These are phyloP conservation scores for Cafeteria roenbergensis DNA, from an alignment of 108 stramenopile species.

Conservation along the genomic window DNA sequence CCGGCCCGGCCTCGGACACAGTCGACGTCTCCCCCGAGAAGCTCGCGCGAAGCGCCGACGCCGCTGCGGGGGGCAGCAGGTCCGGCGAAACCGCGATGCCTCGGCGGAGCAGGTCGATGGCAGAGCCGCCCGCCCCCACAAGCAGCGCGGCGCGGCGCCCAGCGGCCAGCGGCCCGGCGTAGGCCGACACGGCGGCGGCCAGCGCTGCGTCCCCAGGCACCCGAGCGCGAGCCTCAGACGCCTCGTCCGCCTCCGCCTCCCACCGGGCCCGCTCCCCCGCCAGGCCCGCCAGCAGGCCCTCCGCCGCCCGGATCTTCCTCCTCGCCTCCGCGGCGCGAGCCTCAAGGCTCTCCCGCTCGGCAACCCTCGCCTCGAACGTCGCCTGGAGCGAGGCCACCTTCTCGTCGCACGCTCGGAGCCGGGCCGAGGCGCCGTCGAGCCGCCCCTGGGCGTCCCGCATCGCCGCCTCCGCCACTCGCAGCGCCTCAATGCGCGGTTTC, in stretches of 20 bases:
- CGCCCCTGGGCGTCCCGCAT: constrained; percentile 24
- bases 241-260: constrained; percentile 22
- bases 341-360: constrained; percentile 29
- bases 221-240: constrained; percentile 15
- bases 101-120: constrained; percentile 10
- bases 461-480: constrained; percentile 32
- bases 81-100: constrained; percentile 2
- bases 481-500: constrained; percentile 39
- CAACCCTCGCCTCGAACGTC: constrained; percentile 34
- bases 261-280: constrained; percentile 32
- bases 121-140: constrained; percentile 3
- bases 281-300: constrained; percentile 31
- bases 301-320: constrained; percentile 28
- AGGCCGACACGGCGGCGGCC: constrained; percentile 30
- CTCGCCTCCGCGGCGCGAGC: constrained; percentile 19
- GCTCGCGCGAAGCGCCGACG: too few species aligned
- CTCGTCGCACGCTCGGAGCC: constrained; percentile 25
- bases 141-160: constrained; percentile 22
- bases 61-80: too few species aligned
- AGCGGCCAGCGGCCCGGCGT: constrained; percentile 33
- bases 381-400: constrained; percentile 22
- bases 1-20: too few species aligned
- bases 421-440: constrained; percentile 26
- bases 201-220: constrained; percentile 32
- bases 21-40: too few species aligned